A percentile compares a stretch with the other conserved stretches of the same genome.
phyloP scores from a whole-genome alignment of 1,139 yeast species.

The Protomyces pachydermus region DNA sequence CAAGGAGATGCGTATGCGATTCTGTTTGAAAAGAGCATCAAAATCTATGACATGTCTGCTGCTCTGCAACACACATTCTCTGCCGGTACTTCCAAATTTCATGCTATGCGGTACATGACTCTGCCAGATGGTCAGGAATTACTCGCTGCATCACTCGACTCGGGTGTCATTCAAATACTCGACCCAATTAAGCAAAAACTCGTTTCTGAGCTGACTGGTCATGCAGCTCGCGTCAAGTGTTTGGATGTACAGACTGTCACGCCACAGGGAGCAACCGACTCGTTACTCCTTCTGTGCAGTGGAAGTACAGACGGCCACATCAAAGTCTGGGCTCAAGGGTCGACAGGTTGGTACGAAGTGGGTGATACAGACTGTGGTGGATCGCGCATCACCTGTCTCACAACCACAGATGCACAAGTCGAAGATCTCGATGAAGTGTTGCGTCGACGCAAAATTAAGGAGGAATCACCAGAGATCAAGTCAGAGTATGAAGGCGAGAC shows the following conservation, averaged over 20 bases:
- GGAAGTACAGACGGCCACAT: slow-evolving; percentile 91
- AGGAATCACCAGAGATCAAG: slow-evolving; percentile 33
- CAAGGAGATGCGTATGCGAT: slow-evolving; percentile 20
- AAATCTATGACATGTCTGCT: slow-evolving; percentile 19
- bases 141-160: slow-evolving; percentile 4
- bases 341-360: slow-evolving; percentile 29
- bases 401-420: slow-evolving; percentile 6
- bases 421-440: slow-evolving; percentile 22
- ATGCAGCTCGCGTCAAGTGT: slow-evolving; percentile 18
- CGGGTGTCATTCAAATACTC: slow-evolving; percentile 4
- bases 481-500: slow-evolving; percentile 39
- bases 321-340: slow-evolving; percentile 70
- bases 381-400: slow-evolving; percentile 9
- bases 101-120: slow-evolving; percentile 8
- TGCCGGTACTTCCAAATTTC: slow-evolving; percentile 1
- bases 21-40: slow-evolving; percentile 9
- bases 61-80: slow-evolving; percentile 8
- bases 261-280: slow-evolving; percentile 1
- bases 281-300: slow-evolving; percentile 53
- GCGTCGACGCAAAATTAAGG: slow-evolving; percentile 7
- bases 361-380: slow-evolving; percentile 18
- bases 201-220: slow-evolving; percentile 5
- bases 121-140: background rate
- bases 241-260: background rate
- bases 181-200: background rate